These are phyloP conservation scores for Crepidotus variabilis DNA, from an alignment of 768 basidiomycete genomes.

Conservation along the genomic window DNA sequence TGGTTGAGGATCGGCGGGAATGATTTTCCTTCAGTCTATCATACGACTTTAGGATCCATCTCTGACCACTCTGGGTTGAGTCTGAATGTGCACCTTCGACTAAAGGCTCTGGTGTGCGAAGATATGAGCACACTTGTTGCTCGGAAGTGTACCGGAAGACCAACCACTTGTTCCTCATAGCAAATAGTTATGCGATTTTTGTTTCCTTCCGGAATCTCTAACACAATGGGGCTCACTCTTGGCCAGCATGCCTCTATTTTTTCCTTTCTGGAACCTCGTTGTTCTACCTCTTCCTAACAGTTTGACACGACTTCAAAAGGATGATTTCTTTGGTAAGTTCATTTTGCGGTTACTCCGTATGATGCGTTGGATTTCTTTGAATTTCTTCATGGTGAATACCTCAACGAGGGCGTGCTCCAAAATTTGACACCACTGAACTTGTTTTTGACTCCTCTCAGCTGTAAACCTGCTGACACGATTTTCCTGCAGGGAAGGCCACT, in stretches of 20 bases:
- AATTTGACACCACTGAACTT: slow-evolving; percentile 60
- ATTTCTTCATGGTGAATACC: slow-evolving; percentile 94
- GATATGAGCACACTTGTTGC: slow-evolving; percentile 68
- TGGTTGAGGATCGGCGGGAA: slow-evolving; percentile 49
- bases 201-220: slow-evolving; percentile 45
- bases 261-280: slow-evolving; percentile 47
- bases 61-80: slow-evolving; percentile 54
- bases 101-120: slow-evolving; percentile 57
- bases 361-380: slow-evolving; percentile 64
- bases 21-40: slow-evolving; percentile 28
- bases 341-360: slow-evolving; percentile 27
- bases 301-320: slow-evolving; percentile 1
- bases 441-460: slow-evolving; percentile 2
- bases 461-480: slow-evolving; percentile 1
- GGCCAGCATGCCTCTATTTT: slow-evolving; percentile 61
- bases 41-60: slow-evolving; percentile 36
- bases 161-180: slow-evolving; percentile 74
- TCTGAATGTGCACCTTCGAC: slow-evolving; percentile 29
- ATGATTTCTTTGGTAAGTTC: slow-evolving; percentile 12
- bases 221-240: slow-evolving; percentile 95
- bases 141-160: slow-evolving; percentile 35
- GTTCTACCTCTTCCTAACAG: slow-evolving; percentile 27
- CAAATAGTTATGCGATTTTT: slow-evolving; percentile 83
- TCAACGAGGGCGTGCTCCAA: slow-evolving; percentile 66
- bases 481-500: not conserved